phyloP scores from a whole-genome alignment of 495 filamentous ascomycete genomes.

The Penicillium silybi region DNA sequence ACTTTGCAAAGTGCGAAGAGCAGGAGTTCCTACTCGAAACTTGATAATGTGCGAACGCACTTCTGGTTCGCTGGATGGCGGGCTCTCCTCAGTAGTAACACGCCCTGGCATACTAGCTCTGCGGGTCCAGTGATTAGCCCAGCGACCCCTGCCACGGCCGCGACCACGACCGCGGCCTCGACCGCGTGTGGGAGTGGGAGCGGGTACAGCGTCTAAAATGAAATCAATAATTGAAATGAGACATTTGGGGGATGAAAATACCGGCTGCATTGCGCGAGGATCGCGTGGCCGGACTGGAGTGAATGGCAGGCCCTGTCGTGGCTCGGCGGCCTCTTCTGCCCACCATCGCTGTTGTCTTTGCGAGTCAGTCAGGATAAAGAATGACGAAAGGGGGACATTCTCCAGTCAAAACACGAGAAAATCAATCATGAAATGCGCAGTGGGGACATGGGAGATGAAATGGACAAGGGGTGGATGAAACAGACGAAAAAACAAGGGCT shows the following conservation, averaged over 20 bases:
- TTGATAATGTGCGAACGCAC: slow-evolving; percentile 20
- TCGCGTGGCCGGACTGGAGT: slow-evolving; percentile 20
- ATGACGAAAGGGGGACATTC: background rate
- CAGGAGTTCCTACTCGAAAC: background rate
- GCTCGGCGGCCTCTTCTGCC: slow-evolving; percentile 24
- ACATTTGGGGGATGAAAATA: background rate
- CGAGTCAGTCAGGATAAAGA: background rate
- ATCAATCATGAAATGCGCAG: background rate
- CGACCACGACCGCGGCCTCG: background rate
- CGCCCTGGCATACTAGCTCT: slow-evolving; percentile 6
- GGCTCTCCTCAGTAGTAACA: background rate
- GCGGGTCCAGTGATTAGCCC: slow-evolving; percentile 12
- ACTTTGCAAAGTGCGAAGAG: slow-evolving; percentile 1
- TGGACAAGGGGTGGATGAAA: background rate
- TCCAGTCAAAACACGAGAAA: background rate
- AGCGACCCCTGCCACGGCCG: slow-evolving; percentile 18
- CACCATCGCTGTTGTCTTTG: slow-evolving; percentile 32
- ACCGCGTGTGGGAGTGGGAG: background rate
- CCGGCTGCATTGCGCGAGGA: slow-evolving; percentile 18
- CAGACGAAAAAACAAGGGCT: background rate
- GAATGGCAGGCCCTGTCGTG: slow-evolving; percentile 4
- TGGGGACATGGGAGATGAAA: background rate
- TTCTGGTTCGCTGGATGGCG: background rate
- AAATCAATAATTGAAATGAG: background rate
- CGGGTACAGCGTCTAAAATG: background rate